Evolutionary conservation across 129 eudicot species (phyloP).

Genomic region (Artemisia tridentata): DNA sequence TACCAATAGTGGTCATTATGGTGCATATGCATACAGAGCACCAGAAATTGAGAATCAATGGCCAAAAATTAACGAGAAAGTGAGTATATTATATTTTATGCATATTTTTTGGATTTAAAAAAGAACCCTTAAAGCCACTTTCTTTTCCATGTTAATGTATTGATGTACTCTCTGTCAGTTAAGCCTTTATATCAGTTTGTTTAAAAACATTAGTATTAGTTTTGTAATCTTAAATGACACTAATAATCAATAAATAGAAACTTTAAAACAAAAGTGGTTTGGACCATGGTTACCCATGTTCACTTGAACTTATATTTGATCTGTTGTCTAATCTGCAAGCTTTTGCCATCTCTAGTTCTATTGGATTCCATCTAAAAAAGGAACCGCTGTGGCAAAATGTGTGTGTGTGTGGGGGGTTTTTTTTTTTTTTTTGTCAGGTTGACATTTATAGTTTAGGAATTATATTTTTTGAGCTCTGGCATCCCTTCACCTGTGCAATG

Average conservation of each 20-base stretch:
- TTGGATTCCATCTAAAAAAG: no score
- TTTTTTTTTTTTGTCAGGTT: constrained; percentile 42
- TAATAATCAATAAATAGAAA: background rate
- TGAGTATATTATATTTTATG: constrained; percentile 22
- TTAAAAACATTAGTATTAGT: no score
- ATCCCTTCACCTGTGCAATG: constrained; percentile 95
- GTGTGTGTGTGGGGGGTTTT: no score
- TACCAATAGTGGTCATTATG: constrained; percentile 91
- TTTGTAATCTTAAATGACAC: no score
- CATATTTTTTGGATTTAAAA: constrained; percentile 1
- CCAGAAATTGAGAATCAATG: constrained; percentile 98
- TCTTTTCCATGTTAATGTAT: constrained; percentile 14
- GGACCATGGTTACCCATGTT: background rate
- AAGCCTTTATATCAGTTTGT: no score
- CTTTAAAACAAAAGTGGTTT: background rate
- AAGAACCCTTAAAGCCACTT: background rate
- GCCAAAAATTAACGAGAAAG: constrained; percentile 96
- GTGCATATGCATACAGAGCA: constrained; percentile 92
- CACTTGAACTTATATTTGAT: background rate
- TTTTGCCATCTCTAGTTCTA: background rate
- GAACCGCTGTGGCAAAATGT: constrained; percentile 4
- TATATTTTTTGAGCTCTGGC: constrained; percentile 93
- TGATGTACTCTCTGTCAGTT: background rate
- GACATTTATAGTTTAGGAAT: constrained; percentile 94
- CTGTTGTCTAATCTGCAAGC: background rate